Conservation (phyloP, 2,329 filamentous ascomycete species). For the Cladorrhinum sp. region DNA sequence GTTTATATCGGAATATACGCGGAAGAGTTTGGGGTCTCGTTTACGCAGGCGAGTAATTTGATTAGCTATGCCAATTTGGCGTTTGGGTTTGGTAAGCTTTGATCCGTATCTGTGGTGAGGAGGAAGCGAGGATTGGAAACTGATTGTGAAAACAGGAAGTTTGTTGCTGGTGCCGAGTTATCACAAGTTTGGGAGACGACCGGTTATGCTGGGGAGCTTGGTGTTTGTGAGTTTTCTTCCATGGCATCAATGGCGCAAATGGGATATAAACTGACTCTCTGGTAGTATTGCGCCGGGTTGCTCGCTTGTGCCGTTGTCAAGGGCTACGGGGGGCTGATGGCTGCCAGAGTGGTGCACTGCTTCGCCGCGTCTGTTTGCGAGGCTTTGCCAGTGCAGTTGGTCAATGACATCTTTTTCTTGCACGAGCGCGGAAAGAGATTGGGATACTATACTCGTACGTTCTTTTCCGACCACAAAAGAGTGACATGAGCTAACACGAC, state of each 20-base stretch:
- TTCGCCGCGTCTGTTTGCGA: conserved; percentile 39
- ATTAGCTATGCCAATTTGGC: conserved; percentile 58
- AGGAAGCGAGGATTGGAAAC: too few species aligned
- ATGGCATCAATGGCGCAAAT: too few species aligned
- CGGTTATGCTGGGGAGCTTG: conserved; percentile 38
- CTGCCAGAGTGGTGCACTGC: conserved; percentile 34
- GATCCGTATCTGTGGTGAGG: background rate
- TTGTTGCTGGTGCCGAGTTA: conserved; percentile 54
- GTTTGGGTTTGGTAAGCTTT: conserved; percentile 49
- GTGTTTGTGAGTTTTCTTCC: conserved; percentile 32
- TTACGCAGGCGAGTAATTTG: conserved; percentile 48
- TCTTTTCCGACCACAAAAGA: conserved; percentile 16
- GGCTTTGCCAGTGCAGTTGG: conserved; percentile 39
- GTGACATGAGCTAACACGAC: background rate
- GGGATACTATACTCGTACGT: conserved; percentile 52
- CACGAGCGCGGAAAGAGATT: conserved; percentile 47
- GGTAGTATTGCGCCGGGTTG: conserved; percentile 36
- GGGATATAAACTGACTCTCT: background rate
- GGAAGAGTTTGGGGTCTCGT: conserved; percentile 46
- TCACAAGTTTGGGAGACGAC: conserved; percentile 40
- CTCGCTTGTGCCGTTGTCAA: conserved; percentile 34
- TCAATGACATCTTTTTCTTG: conserved; percentile 41
- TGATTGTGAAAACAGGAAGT: conserved; percentile 34
- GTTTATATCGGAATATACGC: conserved; percentile 54
- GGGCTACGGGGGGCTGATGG: conserved; percentile 35